Base-by-base conservation (phyloP, 2,329 filamentous ascomycete species). In the Penicillium sp. region DNA sequence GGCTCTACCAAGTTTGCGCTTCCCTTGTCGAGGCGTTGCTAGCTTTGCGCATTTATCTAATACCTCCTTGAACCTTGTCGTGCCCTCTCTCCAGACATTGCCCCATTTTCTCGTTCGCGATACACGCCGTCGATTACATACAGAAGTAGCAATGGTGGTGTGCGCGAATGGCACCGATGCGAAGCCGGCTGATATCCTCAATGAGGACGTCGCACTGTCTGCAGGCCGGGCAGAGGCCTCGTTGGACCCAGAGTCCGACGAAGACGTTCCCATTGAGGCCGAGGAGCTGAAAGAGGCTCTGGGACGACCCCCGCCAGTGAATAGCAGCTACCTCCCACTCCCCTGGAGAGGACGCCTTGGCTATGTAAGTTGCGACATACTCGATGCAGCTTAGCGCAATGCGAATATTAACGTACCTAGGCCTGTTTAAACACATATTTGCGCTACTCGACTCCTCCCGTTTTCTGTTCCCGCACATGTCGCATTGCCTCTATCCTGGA, bases 401-500 rank as follows among this genome's bases (percentile, higher is more conserved):
- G 40, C 40, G 56, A 7, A 60, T 49, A 18, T 20, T 44, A 31
- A 50, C 36, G 4, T 31, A 3, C n/a, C 18, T 5, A 85, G 89
- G 91, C 92, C 10, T 96, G 92, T 66, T 76, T 97, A 14, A 95
- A 95, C 67, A 97, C 92, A 0, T 96, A 96, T 69, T 79, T 97
- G 2, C 87, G 92, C 40, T 81, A 82, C 46, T 85, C 89, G 1
- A 92, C 85, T 55, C 89, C 90, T 7, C 86, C 92, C 0, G 85
- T 97, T 1, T 97, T 96, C 71, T 89, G 86, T 58, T 96, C 92
- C 0, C 83, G 92, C 49, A 96, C 92, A 0, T 96, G 92, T 67
- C 88, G 92, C 27, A 92, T 97, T 55, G 81, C 89, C 1, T 95
- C 90, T 0, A 96, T 97, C 39, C 68, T 96, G 10, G 91, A 96